Percentiles rank a stretch among this genome's conserved stretches.
Conservation (phyloP, 2,329 filamentous ascomycete genomes). For the Blastomyces silverae region DNA sequence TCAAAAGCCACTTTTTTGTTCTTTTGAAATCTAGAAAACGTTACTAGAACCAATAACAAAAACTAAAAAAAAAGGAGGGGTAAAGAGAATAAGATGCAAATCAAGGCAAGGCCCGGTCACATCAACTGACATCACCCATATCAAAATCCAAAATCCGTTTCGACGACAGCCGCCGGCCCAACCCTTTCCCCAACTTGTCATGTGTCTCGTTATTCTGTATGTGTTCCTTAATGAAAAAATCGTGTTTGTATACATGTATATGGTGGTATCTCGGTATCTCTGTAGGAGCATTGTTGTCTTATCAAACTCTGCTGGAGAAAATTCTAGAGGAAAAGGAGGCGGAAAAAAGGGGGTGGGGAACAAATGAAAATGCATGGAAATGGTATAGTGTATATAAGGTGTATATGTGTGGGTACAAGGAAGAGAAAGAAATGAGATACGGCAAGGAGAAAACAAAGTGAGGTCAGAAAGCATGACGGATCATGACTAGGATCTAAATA, state of each 20-base stretch:
- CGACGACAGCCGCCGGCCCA: neutral
- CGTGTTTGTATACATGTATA: slow-evolving; percentile 12
- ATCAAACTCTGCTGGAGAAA: slow-evolving; percentile 2
- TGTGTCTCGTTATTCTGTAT: slow-evolving; percentile 16
- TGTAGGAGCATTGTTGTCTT: neutral
- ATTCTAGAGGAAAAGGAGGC: neutral
- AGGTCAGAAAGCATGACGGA: neutral
- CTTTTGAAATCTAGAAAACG: slow-evolving; percentile 6
- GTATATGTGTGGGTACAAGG: neutral
- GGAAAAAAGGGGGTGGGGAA: neutral
- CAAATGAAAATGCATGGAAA: neutral
- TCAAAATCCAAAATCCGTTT: neutral
- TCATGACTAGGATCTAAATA: neutral
- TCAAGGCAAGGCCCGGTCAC: neutral
- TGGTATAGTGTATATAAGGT: neutral
- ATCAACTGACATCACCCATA: neutral
- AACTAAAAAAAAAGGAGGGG: neutral
- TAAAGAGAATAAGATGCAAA: neutral
- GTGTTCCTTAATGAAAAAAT: slow-evolving; percentile 14
- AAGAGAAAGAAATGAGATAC: neutral
- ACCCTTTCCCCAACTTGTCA: slow-evolving; percentile 5
- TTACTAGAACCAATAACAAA: slow-evolving; percentile 1
- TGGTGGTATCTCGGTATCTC: slow-evolving; percentile 6
- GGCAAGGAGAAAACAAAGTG: neutral
- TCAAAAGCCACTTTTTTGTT: slow-evolving; percentile 3